phyloP scores from a whole-genome alignment of 441 rosid species.

The Gossypium aridum region DNA sequence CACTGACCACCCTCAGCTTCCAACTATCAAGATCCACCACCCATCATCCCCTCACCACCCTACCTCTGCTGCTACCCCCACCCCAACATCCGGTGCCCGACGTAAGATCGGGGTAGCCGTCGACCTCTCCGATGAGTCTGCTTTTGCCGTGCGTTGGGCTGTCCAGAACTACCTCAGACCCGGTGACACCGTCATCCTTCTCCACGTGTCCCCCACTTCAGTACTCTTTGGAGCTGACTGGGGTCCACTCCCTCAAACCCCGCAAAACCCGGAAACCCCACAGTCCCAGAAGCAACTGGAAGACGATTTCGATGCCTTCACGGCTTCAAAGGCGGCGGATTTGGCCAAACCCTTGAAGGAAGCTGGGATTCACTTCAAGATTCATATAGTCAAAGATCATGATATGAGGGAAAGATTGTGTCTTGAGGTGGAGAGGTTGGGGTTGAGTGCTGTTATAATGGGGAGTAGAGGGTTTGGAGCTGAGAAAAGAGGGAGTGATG shows the following conservation, averaged over 20 bases:
- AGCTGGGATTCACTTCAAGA: slow-evolving; percentile 68
- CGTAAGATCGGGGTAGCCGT: slow-evolving; percentile 90
- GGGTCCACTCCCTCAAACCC: slow-evolving; percentile 67
- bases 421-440: slow-evolving; percentile 85
- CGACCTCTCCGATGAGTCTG: slow-evolving; percentile 80
- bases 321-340: slow-evolving; percentile 62
- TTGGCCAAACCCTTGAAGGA: slow-evolving; percentile 76
- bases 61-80: slow-evolving; percentile 26
- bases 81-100: slow-evolving; percentile 73
- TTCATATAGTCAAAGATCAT: slow-evolving; percentile 85
- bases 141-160: slow-evolving; percentile 83
- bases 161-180: slow-evolving; percentile 82
- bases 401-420: slow-evolving; percentile 91
- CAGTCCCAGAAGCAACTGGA: slow-evolving; percentile 42
- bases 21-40: slow-evolving; percentile 69
- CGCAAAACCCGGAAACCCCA: slow-evolving; percentile 2
- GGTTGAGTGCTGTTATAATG: slow-evolving; percentile 78
- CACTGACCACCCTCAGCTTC: slow-evolving; percentile 66
- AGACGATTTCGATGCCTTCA: slow-evolving; percentile 74
- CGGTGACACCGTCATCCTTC: slow-evolving; percentile 82
- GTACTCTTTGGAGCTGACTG: slow-evolving; percentile 94
- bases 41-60: slow-evolving; percentile 58
- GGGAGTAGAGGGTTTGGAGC: slow-evolving; percentile 91
- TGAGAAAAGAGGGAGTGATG: slow-evolving; percentile 59
- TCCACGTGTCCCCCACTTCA: slow-evolving; percentile 90